Percentiles rank a stretch among this genome's conserved stretches.
These are phyloP conservation scores for Eimeria sp. DNA, from an alignment of 169 alveolate species.

Conservation along the genomic window DNA sequence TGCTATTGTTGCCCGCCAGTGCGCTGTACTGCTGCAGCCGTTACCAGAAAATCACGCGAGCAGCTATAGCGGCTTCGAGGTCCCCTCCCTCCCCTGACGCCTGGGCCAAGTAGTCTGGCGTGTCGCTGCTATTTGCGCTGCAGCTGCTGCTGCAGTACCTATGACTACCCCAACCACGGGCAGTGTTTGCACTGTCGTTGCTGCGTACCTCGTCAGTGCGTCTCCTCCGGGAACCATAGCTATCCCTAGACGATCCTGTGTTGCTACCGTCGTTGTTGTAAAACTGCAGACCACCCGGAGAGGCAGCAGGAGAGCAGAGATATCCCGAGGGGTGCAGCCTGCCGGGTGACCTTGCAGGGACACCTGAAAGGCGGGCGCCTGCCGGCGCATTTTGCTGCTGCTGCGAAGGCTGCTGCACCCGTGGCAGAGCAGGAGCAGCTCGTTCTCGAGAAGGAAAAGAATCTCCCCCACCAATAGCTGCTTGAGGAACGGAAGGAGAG, in stretches of 20 bases:
- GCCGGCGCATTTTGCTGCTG: conserved; percentile 31
- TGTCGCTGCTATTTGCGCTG: background rate
- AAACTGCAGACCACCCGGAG: conserved; percentile 48
- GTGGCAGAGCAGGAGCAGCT: background rate
- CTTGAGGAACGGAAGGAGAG: background rate
- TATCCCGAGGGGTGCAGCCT: conserved; percentile 11
- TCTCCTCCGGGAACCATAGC: conserved; percentile 41
- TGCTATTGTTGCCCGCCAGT: background rate
- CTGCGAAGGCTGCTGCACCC: conserved; percentile 24
- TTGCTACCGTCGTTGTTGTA: conserved; percentile 27
- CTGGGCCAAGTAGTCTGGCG: background rate
- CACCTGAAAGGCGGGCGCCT: conserved; percentile 52
- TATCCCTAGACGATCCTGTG: conserved; percentile 11
- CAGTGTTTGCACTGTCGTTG: background rate
- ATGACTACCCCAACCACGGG: background rate
- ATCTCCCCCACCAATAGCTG: conserved; percentile 2
- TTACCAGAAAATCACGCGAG: background rate
- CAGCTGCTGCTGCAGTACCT: background rate
- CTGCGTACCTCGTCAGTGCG: conserved; percentile 55
- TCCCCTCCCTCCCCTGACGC: background rate
- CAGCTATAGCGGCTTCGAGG: background rate
- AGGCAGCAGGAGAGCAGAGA: conserved; percentile 33
- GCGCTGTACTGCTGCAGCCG: background rate
- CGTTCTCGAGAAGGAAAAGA: background rate
- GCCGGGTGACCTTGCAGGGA: conserved; percentile 4